phyloP scores from a whole-genome alignment of 371 early-diverging fungal genomes.

The Modicella reniformis region DNA sequence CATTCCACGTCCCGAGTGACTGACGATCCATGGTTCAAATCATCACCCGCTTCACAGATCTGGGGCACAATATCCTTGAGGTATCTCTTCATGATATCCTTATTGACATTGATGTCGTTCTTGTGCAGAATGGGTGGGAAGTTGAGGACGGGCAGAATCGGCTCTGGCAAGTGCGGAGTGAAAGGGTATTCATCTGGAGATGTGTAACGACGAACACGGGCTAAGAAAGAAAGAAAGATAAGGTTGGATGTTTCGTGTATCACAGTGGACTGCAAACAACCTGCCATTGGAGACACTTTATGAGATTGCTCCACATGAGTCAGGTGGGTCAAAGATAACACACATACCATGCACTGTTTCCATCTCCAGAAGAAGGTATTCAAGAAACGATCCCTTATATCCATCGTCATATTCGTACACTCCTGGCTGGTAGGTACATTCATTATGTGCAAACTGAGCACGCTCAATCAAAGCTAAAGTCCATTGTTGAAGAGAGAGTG shows the following conservation, averaged over 20 bases:
- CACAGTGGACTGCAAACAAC: too few species aligned
- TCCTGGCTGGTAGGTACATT: slow-evolving; percentile 76
- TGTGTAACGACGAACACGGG: slow-evolving; percentile 84
- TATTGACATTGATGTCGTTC: slow-evolving; percentile 87
- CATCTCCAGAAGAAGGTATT: slow-evolving; percentile 88
- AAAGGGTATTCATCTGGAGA: slow-evolving; percentile 97
- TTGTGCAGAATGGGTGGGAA: slow-evolving; percentile 78
- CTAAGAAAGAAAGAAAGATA: slow-evolving; percentile 55
- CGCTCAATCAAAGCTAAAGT: slow-evolving; percentile 87
- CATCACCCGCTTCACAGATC: slow-evolving; percentile 75
- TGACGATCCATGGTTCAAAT: slow-evolving; percentile 90
- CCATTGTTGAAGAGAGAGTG: too few species aligned
- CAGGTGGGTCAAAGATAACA: too few species aligned
- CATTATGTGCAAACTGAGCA: slow-evolving; percentile 89
- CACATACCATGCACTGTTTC: slow-evolving; percentile 90
- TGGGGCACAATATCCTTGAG: slow-evolving; percentile 74
- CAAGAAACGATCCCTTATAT: slow-evolving; percentile 84
- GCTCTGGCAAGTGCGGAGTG: slow-evolving; percentile 80
- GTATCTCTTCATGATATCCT: slow-evolving; percentile 82
- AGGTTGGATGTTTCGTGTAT: too few species aligned
- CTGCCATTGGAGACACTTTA: background rate
- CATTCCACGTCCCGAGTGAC: slow-evolving; percentile 94
- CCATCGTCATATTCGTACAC: slow-evolving; percentile 70
- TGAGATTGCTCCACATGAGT: background rate
- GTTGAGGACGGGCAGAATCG: slow-evolving; percentile 84